Evolutionary conservation across 2,329 filamentous ascomycete genomes (phyloP).

Genomic region (Monosporascus sp.): DNA sequence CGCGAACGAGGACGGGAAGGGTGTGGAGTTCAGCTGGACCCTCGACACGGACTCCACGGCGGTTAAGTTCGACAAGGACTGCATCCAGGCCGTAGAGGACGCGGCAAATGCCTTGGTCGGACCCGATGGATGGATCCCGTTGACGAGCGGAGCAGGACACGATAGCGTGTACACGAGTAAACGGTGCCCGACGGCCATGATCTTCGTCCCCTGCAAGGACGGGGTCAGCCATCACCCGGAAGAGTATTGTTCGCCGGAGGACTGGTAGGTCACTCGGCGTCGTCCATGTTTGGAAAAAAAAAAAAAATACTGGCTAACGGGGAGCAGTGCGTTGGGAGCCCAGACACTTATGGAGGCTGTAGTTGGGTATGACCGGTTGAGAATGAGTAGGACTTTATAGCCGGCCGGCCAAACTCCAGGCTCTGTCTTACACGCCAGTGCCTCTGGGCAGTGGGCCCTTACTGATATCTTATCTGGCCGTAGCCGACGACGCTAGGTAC

Average conservation of each 20-base stretch:
- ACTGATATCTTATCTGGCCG: no score
- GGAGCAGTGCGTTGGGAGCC: slow-evolving; percentile 38
- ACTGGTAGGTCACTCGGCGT: slow-evolving; percentile 35
- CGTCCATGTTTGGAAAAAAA: background rate
- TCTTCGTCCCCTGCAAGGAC: slow-evolving; percentile 59
- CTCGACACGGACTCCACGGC: slow-evolving; percentile 59
- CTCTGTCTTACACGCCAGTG: no score
- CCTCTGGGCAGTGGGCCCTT: no score
- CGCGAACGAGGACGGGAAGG: slow-evolving; percentile 40
- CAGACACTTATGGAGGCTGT: slow-evolving; percentile 40
- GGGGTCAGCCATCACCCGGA: slow-evolving; percentile 60
- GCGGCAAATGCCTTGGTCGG: slow-evolving; percentile 54
- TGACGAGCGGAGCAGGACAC: slow-evolving; percentile 38
- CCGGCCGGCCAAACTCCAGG: background rate
- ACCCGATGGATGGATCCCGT: slow-evolving; percentile 32
- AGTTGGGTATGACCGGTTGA: slow-evolving; percentile 30
- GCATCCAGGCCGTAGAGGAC: slow-evolving; percentile 58
- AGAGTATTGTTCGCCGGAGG: slow-evolving; percentile 55
- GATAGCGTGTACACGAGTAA: slow-evolving; percentile 55
- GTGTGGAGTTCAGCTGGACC: slow-evolving; percentile 36
- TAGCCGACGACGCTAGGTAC: no score
- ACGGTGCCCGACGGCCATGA: slow-evolving; percentile 58
- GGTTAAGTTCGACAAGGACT: slow-evolving; percentile 60
- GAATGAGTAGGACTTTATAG: slow-evolving; percentile 4
- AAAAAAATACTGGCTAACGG: background rate